phyloP scores from a whole-genome alignment of 345 rosid genomes.

The Syzygium jambos region DNA sequence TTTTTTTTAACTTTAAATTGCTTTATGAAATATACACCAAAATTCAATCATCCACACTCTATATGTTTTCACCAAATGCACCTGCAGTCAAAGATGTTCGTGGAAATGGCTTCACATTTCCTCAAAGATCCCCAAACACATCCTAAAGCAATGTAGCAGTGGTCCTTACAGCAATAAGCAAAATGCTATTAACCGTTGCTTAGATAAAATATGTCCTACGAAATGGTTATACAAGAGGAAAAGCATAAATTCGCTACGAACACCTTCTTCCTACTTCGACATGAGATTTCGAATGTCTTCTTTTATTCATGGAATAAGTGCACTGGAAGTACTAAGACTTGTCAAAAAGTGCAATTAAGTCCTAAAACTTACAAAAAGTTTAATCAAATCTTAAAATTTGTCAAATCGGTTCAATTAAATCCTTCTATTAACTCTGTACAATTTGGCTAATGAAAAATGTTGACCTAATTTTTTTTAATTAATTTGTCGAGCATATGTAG shows the following conservation, averaged over 20 bases:
- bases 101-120: not conserved
- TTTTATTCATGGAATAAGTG: not conserved
- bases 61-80: not conserved
- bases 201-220: too few species aligned
- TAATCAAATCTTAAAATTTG: too few species aligned
- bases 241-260: not conserved
- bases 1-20: not conserved
- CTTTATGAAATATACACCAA: not conserved
- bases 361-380: too few species aligned
- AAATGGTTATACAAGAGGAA: not conserved
- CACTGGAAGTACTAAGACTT: too few species aligned
- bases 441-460: too few species aligned
- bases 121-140: not conserved
- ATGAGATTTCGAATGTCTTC: not conserved
- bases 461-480: too few species aligned
- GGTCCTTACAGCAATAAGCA: not conserved
- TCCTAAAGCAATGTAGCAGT: not conserved
- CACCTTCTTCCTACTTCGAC: not conserved
- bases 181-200: not conserved
- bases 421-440: too few species aligned
- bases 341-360: too few species aligned
- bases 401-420: too few species aligned
- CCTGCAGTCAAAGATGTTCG: not conserved
- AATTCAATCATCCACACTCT: not conserved
- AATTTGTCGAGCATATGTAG: too few species aligned